These are phyloP conservation scores for Chenopodium quinoa DNA, from an alignment of 148 eudicot genomes.

Conservation along the genomic window DNA sequence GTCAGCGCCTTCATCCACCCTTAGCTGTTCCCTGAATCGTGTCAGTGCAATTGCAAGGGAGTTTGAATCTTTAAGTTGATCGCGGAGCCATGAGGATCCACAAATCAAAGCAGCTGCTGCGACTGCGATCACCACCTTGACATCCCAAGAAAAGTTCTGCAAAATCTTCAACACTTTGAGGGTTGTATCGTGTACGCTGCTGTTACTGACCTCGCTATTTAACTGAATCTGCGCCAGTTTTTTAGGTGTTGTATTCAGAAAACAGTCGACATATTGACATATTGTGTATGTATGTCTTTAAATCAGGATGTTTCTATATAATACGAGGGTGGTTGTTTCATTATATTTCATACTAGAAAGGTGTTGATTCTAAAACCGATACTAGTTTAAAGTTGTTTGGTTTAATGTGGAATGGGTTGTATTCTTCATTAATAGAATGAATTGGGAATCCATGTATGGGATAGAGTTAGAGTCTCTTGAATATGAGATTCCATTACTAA, in stretches of 20 bases:
- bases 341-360: no score
- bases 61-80: slow-evolving; percentile 42
- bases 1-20: slow-evolving; percentile 36
- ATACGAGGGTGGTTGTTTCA: no score
- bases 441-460: no score
- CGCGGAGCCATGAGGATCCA: slow-evolving; percentile 54
- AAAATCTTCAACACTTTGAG: slow-evolving; percentile 31
- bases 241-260: background rate
- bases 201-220: slow-evolving; percentile 29
- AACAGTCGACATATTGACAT: no score
- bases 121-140: slow-evolving; percentile 40
- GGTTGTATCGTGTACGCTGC: slow-evolving; percentile 38
- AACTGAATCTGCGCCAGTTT: slow-evolving; percentile 33
- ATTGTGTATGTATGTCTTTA: no score
- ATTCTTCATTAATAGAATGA: no score
- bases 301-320: no score
- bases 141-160: slow-evolving; percentile 43
- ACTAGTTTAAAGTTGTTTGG: no score
- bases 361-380: no score
- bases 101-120: slow-evolving; percentile 43
- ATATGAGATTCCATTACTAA: no score
- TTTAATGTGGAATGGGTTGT: no score
- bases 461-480: no score
- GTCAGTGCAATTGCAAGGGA: slow-evolving; percentile 48
- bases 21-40: slow-evolving; percentile 24